Evolutionary conservation across 176 grass and related monocot genomes (phyloP).

Genomic region (Triticum aestivum): IWGSC_CS_RefSeq_v2.1 NC_057805.1:105430217-105430716

Average conservation of each 20-base stretch:
- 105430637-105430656: constrained; percentile 64
- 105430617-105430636: constrained; percentile 75
- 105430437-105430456: constrained; percentile 72
- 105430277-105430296: constrained; percentile 18
- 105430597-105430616: constrained; percentile 42
- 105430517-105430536: constrained; percentile 11
- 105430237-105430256: constrained; percentile 30
- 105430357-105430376: neutral
- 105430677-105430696: constrained; percentile 35
- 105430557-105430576: neutral
- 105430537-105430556: constrained; percentile 38
- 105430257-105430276: neutral
- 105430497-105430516: constrained; percentile 50
- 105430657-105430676: constrained; percentile 40
- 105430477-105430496: constrained; percentile 14
- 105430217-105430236: neutral
- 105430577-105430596: constrained; percentile 43
- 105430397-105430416: constrained; percentile 26
- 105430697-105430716: neutral
- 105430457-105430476: constrained; percentile 62
- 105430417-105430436: constrained; percentile 75
- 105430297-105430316: constrained; percentile 33
- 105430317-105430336: constrained; percentile 35
- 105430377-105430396: constrained; percentile 47
- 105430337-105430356: neutral